Base-by-base conservation (phyloP, 352 stramenopile genomes). In the Phytopythium boreale region DNA sequence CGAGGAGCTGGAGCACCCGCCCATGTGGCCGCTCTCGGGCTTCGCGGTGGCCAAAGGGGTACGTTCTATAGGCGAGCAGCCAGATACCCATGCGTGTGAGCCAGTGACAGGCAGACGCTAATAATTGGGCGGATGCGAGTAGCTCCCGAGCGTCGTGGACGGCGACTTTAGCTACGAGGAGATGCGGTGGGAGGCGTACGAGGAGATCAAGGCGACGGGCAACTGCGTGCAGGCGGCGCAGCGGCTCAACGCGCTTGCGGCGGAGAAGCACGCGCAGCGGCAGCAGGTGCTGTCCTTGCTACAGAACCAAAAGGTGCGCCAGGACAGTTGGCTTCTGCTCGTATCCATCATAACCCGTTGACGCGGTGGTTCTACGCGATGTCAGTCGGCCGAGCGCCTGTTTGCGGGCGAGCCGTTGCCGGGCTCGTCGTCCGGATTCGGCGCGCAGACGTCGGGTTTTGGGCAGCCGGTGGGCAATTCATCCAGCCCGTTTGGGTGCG, bases 151-250 rank as follows among this genome's bases (percentile, higher is more conserved):
- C 61, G 56, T 85, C 46, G 80, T 92, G 22, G 57, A 63, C 17
- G 80, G 81, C 22, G 83, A 92, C 52, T 36, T 90, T 43, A 92
- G 83, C 46, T 61, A 65, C 24, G 83, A 92, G 63, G 83, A 92
- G 69, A 68, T 77, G 47, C 73, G 80, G 26, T 85, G 76, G 72
- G 80, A 89, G 52, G 72, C 79, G 34, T 86, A 90, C 55, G 69
- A 85, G 51, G 76, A 90, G 57, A 61, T 88, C 37, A 87, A 88
- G 55, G 55, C 71, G 0, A 69, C 65, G 9, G 80, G 83, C 4
- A 79, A 63, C 31, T 79, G 69, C 41, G 41, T 64, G 11, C 77
- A 84, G 51, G 75, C 80, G 8, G 67, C 60, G 43, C 76, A 82
- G 55, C 72, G 66, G 36, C 57, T 92, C 47, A 71, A 87, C 41